These are phyloP conservation scores for Kodamaea hsintzibuensis DNA, from an alignment of 805 yeast genomes.

Conservation along the genomic window DNA sequence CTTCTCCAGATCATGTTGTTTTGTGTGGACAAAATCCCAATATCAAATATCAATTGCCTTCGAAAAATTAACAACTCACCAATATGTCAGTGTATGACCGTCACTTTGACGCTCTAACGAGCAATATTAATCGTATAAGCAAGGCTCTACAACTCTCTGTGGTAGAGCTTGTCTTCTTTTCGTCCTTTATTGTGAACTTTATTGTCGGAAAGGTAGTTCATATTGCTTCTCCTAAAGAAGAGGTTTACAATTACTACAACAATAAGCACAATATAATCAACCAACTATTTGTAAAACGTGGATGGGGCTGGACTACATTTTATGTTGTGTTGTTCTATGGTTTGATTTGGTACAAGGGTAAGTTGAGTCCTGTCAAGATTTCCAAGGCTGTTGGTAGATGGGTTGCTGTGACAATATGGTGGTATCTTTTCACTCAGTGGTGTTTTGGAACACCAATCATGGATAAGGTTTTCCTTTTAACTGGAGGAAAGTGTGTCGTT, in stretches of 20 bases:
- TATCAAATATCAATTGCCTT: neutral
- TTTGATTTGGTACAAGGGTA: slow-evolving; percentile 10
- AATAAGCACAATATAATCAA: slow-evolving; percentile 73
- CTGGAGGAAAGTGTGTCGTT: slow-evolving; percentile 80
- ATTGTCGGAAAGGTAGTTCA: slow-evolving; percentile 53
- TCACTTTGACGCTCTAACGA: slow-evolving; percentile 7
- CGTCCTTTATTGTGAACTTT: slow-evolving; percentile 43
- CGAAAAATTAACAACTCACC: slow-evolving; percentile 3
- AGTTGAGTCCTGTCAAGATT: slow-evolving; percentile 1
- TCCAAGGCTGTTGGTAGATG: slow-evolving; percentile 42
- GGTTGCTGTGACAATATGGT: slow-evolving; percentile 65
- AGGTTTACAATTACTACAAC: slow-evolving; percentile 50
- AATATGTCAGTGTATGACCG: slow-evolving; percentile 14
- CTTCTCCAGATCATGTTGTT: neutral
- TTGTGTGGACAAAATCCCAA: neutral
- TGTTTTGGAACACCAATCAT: slow-evolving; percentile 80
- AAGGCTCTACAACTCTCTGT: slow-evolving; percentile 13
- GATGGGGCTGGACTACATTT: slow-evolving; percentile 86
- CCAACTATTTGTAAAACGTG: slow-evolving; percentile 75
- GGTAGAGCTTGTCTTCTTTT: slow-evolving; percentile 28
- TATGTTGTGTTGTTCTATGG: slow-evolving; percentile 29
- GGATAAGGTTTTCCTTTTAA: slow-evolving; percentile 76
- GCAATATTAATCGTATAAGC: neutral
- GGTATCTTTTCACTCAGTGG: slow-evolving; percentile 89
- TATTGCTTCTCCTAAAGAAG: slow-evolving; percentile 44